Evolutionary conservation across 2,329 filamentous ascomycete genomes (phyloP).

Genomic region (Stagonosporopsis chrysanthemi): DNA sequence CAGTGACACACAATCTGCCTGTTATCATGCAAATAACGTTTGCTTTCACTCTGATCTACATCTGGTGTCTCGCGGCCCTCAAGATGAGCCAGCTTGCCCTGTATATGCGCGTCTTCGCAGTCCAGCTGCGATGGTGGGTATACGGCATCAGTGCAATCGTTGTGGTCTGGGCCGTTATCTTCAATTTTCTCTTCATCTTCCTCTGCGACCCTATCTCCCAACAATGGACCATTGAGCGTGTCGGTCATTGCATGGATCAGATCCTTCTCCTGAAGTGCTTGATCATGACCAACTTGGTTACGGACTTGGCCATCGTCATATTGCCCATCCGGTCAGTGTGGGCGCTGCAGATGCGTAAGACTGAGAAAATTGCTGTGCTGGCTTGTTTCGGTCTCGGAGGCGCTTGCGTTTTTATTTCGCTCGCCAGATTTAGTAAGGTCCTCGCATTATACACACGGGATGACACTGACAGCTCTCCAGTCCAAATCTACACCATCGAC

Average conservation of each 20-base stretch:
- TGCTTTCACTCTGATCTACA: slow-evolving; percentile 31
- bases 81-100: slow-evolving; percentile 33
- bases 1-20: slow-evolving; percentile 28
- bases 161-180: slow-evolving; percentile 29
- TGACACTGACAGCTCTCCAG: slow-evolving; percentile 1
- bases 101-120: slow-evolving; percentile 28
- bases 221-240: slow-evolving; percentile 31
- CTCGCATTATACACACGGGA: neutral
- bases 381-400: slow-evolving; percentile 31
- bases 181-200: slow-evolving; percentile 35
- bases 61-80: slow-evolving; percentile 29
- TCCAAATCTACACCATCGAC: slow-evolving; percentile 24
- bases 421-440: slow-evolving; percentile 27
- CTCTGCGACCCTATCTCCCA: slow-evolving; percentile 34
- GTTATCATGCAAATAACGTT: slow-evolving; percentile 35
- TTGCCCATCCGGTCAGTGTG: slow-evolving; percentile 28
- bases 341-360: slow-evolving; percentile 34
- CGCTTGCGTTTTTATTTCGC: slow-evolving; percentile 28
- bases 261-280: slow-evolving; percentile 28
- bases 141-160: slow-evolving; percentile 27
- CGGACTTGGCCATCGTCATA: slow-evolving; percentile 27
- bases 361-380: slow-evolving; percentile 32
- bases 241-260: slow-evolving; percentile 35
- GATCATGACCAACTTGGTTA: slow-evolving; percentile 29
- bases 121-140: slow-evolving; percentile 22